Evolutionary conservation across 73 alveolate genomes (phyloP), one percentile per base, ranked within the genome.

Genomic region (Symbiodinium pilosum): DNA sequence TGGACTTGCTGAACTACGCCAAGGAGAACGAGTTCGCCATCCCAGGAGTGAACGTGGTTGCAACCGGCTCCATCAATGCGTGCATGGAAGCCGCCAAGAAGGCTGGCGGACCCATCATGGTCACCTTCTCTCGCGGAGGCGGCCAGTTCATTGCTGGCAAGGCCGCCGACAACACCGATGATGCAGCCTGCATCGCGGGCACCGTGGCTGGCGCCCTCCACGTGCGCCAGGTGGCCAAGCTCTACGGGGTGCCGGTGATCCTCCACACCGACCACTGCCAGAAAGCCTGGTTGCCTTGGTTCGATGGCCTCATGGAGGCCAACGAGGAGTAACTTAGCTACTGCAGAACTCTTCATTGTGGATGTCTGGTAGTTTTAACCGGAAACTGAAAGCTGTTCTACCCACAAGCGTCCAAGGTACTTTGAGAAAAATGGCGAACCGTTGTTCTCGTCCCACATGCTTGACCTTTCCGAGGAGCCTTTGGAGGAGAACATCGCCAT

Each of bases 241-340:
- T 73, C 39, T 92, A 92, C 43, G 98, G 98, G 1, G 98, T 92
- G 98, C 98, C 98, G 6, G 98, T 92, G 92, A 92, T 92, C 91
- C 98, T 92, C 39, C 98, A 92, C 98, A 92, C 98, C n/a, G 98
- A 92, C 64, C 98, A 92, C 91, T 92, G 98, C 98, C 92, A 69
- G 68, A 92, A 92, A 91, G 34, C 56, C 26, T 92, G 88, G 98
- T 52, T 92, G 73, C 98, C 98, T 32, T 92, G 98, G 98, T 92
- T 92, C 47, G 92, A 73, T 43, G 98, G 98, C 39, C 92, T 83
- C 69, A 81, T 38, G 44, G 73, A 84, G 71, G 68, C 73, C 18
- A 43, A 43, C 75, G 93, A 84, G 68, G 75, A 43, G 43, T 86
- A n/a, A n/a, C n/a, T n/a, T n/a, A n/a, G n/a, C n/a, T n/a, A n/a